Base-by-base conservation (phyloP, 2,329 filamentous ascomycete species). In the Lomentospora prolificans region DNA sequence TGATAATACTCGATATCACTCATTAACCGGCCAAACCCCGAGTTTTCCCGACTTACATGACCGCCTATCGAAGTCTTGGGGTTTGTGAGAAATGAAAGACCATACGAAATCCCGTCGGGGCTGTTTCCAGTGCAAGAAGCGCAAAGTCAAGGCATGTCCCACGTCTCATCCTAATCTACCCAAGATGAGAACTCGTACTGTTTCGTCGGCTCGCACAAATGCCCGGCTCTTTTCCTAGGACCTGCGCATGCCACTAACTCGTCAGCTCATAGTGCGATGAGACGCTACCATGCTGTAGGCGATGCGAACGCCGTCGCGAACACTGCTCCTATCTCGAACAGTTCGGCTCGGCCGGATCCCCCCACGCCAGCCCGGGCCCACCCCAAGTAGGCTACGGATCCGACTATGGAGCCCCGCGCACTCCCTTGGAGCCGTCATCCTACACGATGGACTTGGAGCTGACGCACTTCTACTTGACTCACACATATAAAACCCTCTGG, bases 71-170 rank as follows among this genome's bases (percentile, higher is more conserved):
- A n/a, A n/a, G n/a, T n/a, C n/a, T n/a, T n/a, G n/a, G n/a, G n/a
- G n/a, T n/a, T n/a, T n/a, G n/a, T n/a, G n/a, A 8, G 41, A 46
- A 46, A 54, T 54, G 51, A 54, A 30, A 27, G 51, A 54, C 25
- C 51, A 54, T 25, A 54, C 51, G 14, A 60, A 60, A 30, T 60
- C 59, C 5, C 58, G 59, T 1, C 59, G 57, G 3, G 59, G 59
- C 33, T 60, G 59, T 22, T 3, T 53, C 30, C 58, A 57, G 19
- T 60, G 59, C 55, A 60, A 60, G 22, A 36, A 53, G 28, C 53
- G 59, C 53, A 60, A 60, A 52, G 59, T 60, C 12, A 60, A 60
- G 55, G 59, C 55, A 36, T 27, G 51, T 25, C 30, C 2, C 7
- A 14, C 24, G 4, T 25, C n/a, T n/a, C n/a, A n/a, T n/a, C n/a